Percentiles rank a stretch among this genome's conserved stretches.
phyloP scores from a whole-genome alignment of 352 stramenopile species.

The Elongisporangium undulatum region DNA sequence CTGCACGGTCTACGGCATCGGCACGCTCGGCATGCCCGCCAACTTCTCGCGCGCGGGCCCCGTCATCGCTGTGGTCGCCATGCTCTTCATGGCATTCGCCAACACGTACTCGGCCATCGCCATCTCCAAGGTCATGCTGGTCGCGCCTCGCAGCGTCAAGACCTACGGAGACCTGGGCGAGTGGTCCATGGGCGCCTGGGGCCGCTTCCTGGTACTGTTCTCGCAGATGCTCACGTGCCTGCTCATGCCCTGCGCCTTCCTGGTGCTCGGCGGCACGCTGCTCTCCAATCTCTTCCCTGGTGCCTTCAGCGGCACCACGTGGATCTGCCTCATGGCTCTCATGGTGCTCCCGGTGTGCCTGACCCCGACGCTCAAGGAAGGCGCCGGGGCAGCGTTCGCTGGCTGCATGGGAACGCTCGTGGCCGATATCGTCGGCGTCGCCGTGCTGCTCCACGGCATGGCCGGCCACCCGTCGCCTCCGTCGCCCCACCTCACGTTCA shows the following conservation, averaged over 20 bases:
- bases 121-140: constrained; percentile 46
- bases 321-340: constrained; percentile 41
- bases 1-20: constrained; percentile 55
- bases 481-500: constrained; percentile 26
- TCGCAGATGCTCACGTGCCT: constrained; percentile 38
- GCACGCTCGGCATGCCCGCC: constrained; percentile 48
- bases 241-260: constrained; percentile 33
- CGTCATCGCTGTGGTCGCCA: constrained; percentile 28
- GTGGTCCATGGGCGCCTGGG: constrained; percentile 30
- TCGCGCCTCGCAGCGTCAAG: constrained; percentile 33
- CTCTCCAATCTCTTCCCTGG: constrained; percentile 37
- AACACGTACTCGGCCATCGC: constrained; percentile 44
- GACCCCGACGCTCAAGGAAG: constrained; percentile 44
- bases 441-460: constrained; percentile 31
- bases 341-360: constrained; percentile 28
- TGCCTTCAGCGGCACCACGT: constrained; percentile 29
- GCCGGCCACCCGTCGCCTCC: constrained; percentile 23
- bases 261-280: constrained; percentile 36
- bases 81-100: constrained; percentile 45
- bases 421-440: constrained; percentile 30
- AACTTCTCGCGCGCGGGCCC: constrained; percentile 51
- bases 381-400: constrained; percentile 24
- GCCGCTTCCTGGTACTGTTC: constrained; percentile 27
- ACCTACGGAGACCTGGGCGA: constrained; percentile 47
- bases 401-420: constrained; percentile 40